Evolutionary conservation across 192 early-diverging fungal genomes (phyloP), one percentile per base, ranked within the genome.

Genomic region (Backusella sp.): DNA sequence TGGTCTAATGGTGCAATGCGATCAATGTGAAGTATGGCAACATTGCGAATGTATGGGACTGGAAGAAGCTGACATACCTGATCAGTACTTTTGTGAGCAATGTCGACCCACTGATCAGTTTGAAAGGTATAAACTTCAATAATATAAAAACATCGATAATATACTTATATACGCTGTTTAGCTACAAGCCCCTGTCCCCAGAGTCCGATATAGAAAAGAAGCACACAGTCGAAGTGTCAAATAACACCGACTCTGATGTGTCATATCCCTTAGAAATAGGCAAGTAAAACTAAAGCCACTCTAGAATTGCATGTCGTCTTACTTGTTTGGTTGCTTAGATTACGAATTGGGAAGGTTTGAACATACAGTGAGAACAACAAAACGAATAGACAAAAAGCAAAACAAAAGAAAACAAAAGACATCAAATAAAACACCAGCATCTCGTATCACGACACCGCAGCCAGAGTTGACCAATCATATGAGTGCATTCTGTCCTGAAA

Each of bases 1-100:
- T 73, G 86, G 89, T 65, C 84, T 92, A 70, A 96, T 96, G 96
- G 94, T 98, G 34, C 94, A 97, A 81, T 98, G 96, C 84, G 96
- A 98, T 76, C 86, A 89, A 4, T 98, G 96, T 85, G 85, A 91
- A 65, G 94, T 96, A 2, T 98, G 96, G 96, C 96, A 98, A 80
- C 96, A 98, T 77, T 92, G 92, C 68, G 89, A 92, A n/a, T 98
- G 96, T 83, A 92, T 98, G 79, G 90, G 91, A 72, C 79, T 98
- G 59, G 88, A 87, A 72, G 89, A 90, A 70, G 85, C 90, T 66
- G 91, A 94, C 21, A 91, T 94, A 42, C 94, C 94, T 21, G 94
- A 96, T 70, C 89, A 96, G 72, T 98, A 98, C 85, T 98, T 91
- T 72, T 98, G 96, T 83, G 96, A 98, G 74, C 88, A 90, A 53